Percentiles rank a stretch among this genome's conserved stretches.
Conservation (phyloP, 192 early-diverging fungal genomes). For the Gamsiella multidivaricata region DNA sequence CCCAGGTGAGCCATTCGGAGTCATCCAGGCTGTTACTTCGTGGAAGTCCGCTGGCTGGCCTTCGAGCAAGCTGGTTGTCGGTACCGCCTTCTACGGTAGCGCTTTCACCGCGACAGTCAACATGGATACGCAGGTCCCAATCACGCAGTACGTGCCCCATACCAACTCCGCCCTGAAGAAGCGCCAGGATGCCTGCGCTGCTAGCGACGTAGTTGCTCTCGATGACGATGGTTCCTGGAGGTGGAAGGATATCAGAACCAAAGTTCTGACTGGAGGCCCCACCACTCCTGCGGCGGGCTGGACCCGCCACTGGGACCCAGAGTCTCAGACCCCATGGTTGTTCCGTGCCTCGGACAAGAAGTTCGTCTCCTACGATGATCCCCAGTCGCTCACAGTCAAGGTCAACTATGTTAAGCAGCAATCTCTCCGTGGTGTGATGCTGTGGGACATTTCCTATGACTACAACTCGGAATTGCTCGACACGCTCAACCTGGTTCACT, state of each 20-base stretch:
- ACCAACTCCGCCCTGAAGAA: slow-evolving; percentile 57
- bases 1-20: slow-evolving; percentile 51
- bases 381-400: slow-evolving; percentile 69
- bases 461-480: slow-evolving; percentile 31
- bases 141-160: slow-evolving; percentile 24
- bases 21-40: slow-evolving; percentile 56
- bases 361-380: slow-evolving; percentile 83
- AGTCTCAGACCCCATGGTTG: slow-evolving; percentile 78
- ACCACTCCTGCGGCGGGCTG: slow-evolving; percentile 57
- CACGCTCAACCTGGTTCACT: slow-evolving; percentile 31
- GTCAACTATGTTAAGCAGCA: slow-evolving; percentile 61
- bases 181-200: no score
- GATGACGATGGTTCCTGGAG: slow-evolving; percentile 69
- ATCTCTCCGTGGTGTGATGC: slow-evolving; percentile 72
- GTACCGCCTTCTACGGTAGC: slow-evolving; percentile 71
- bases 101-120: slow-evolving; percentile 37
- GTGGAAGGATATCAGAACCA: slow-evolving; percentile 70
- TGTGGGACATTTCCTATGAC: slow-evolving; percentile 61
- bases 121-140: slow-evolving; percentile 31
- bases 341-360: slow-evolving; percentile 65
- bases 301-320: slow-evolving; percentile 72
- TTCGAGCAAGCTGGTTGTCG: slow-evolving; percentile 65
- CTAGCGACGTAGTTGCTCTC: slow-evolving; percentile 54
- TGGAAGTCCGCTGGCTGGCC: slow-evolving; percentile 71
- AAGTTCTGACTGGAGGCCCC: slow-evolving; percentile 17